Conservation (phyloP, 2,329 filamentous ascomycete genomes). For the Acephala macrosclerotiorum region DNA sequence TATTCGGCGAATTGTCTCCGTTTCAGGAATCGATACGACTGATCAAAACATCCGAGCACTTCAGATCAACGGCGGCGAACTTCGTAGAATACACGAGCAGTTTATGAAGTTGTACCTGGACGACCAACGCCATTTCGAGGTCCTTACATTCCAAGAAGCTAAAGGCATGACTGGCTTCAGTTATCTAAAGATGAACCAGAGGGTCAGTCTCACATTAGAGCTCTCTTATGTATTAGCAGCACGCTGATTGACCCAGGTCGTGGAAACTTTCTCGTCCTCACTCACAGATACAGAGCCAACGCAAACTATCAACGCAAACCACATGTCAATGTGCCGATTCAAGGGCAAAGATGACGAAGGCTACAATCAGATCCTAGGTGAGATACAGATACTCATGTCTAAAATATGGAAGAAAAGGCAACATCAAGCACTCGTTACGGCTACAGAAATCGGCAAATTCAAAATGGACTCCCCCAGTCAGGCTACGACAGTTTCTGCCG, state of each 20-base stretch:
- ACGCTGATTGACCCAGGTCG: conserved; percentile 33
- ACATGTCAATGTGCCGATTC: conserved; percentile 41
- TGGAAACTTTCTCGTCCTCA: conserved; percentile 39
- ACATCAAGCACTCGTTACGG: background rate
- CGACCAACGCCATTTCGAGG: conserved; percentile 22
- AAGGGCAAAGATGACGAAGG: conserved; percentile 31
- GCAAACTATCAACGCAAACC: conserved; percentile 38
- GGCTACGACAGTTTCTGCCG: conserved; percentile 19
- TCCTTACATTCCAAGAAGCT: conserved; percentile 34
- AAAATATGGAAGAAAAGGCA: conserved; percentile 14
- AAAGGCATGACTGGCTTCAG: conserved; percentile 28
- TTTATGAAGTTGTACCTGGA: conserved; percentile 33
- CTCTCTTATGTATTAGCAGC: background rate
- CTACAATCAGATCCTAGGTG: conserved; percentile 33
- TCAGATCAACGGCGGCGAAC: conserved; percentile 36
- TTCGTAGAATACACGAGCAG: conserved; percentile 32
- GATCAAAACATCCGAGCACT: conserved; percentile 32
- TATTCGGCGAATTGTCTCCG: conserved; percentile 33
- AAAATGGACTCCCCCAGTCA: conserved; percentile 14
- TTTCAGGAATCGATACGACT: conserved; percentile 28
- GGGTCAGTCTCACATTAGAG: conserved; percentile 16
- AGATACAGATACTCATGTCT: conserved; percentile 34
- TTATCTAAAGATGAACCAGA: conserved; percentile 18
- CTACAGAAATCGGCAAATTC: background rate
- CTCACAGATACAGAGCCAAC: conserved; percentile 30